These are phyloP conservation scores for Pyrenophora seminiperda DNA, from an alignment of 2,329 filamentous ascomycete genomes.

Conservation along the genomic window DNA sequence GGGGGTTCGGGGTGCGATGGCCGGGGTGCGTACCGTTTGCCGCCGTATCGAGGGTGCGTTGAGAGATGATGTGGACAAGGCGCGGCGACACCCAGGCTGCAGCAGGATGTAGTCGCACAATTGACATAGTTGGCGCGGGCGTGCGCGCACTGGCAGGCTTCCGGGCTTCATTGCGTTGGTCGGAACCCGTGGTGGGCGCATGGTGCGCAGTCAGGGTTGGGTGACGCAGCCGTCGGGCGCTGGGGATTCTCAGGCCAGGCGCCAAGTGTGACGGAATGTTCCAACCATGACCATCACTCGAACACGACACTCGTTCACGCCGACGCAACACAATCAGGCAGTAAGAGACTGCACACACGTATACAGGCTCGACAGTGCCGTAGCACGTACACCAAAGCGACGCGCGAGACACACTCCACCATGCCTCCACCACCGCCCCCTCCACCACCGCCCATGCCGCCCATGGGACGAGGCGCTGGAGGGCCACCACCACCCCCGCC, in stretches of 20 bases:
- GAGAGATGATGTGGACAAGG: slow-evolving; percentile 31
- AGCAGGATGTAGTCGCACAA: slow-evolving; percentile 41
- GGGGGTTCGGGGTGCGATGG: slow-evolving; percentile 19
- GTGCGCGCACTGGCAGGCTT: slow-evolving; percentile 33
- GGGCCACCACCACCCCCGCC: slow-evolving; percentile 46
- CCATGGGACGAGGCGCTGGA: slow-evolving; percentile 46
- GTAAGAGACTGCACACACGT: slow-evolving; percentile 15
- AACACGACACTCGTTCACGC: slow-evolving; percentile 26
- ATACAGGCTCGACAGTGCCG: background rate
- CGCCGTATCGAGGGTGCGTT: slow-evolving; percentile 34
- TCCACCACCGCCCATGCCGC: slow-evolving; percentile 46
- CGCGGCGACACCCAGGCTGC: slow-evolving; percentile 37
- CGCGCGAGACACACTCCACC: slow-evolving; percentile 2
- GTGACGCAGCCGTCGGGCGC: slow-evolving; percentile 29
- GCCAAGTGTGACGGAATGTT: slow-evolving; percentile 18
- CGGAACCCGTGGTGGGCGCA: slow-evolving; percentile 3
- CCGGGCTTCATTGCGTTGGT: slow-evolving; percentile 36
- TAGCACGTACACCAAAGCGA: slow-evolving; percentile 7
- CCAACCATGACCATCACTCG: slow-evolving; percentile 16
- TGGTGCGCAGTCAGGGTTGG: slow-evolving; percentile 24
- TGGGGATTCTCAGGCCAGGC: slow-evolving; percentile 8
- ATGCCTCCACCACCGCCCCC: slow-evolving; percentile 43
- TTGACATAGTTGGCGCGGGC: slow-evolving; percentile 41
- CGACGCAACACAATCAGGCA: slow-evolving; percentile 23
- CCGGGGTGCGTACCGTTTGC: slow-evolving; percentile 26